These are phyloP conservation scores for Fusarium tjaetaba DNA, from an alignment of 2,329 filamentous ascomycete species.

Conservation along the genomic window DNA sequence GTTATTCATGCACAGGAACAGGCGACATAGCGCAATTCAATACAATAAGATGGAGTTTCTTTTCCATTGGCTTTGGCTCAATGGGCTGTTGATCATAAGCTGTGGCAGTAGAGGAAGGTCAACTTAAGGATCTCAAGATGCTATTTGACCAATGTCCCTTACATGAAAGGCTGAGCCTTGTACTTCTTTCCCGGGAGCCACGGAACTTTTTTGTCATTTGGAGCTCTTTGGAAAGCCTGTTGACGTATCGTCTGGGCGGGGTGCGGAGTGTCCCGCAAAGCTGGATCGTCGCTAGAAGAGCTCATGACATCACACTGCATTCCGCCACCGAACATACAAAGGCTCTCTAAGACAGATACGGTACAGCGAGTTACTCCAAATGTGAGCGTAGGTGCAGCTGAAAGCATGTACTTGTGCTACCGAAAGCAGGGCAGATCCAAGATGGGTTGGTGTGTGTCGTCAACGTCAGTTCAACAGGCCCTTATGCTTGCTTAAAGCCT, in stretches of 20 bases:
- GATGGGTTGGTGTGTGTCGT: slow-evolving; percentile 24
- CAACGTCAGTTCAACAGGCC: slow-evolving; percentile 38
- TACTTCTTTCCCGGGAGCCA: slow-evolving; percentile 14
- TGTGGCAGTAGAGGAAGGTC: background rate
- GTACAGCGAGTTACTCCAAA: slow-evolving; percentile 20
- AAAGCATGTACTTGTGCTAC: slow-evolving; percentile 14
- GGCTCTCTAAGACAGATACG: slow-evolving; percentile 11
- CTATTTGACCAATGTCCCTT: slow-evolving; percentile 1
- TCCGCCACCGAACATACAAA: slow-evolving; percentile 37
- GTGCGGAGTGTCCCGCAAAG: slow-evolving; percentile 33
- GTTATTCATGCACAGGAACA: slow-evolving; percentile 7
- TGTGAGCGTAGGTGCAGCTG: slow-evolving; percentile 21
- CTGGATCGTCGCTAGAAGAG: slow-evolving; percentile 23
- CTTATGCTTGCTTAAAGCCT: slow-evolving; percentile 37
- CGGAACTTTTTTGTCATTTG: slow-evolving; percentile 23
- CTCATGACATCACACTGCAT: slow-evolving; percentile 51
- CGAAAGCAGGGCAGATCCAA: slow-evolving; percentile 37
- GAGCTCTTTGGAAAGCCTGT: slow-evolving; percentile 1
- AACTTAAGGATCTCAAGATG: background rate
- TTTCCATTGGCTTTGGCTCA: background rate
- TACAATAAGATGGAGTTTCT: background rate
- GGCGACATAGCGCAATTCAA: background rate
- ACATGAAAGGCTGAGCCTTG: background rate
- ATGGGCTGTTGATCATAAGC: background rate
- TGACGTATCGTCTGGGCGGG: slow-evolving; percentile 32